phyloP scores from a whole-genome alignment of 768 basidiomycete species.

The Psilocybe cubensis region DNA sequence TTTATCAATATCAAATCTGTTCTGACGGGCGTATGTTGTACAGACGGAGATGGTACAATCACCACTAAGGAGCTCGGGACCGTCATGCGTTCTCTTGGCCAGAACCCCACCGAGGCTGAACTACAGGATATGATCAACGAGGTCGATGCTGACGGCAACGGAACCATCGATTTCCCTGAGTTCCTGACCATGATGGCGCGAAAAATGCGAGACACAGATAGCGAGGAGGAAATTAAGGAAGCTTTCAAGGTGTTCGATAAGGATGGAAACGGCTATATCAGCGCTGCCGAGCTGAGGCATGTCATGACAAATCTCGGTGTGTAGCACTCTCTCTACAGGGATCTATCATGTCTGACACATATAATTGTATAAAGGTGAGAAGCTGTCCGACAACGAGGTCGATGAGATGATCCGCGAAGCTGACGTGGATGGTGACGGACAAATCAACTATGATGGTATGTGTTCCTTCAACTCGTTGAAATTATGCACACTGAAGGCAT shows the following conservation, averaged over 20 bases:
- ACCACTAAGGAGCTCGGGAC: slow-evolving; percentile 51
- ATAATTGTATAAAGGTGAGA: slow-evolving; percentile 66
- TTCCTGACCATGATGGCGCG: slow-evolving; percentile 51
- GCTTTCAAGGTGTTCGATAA: slow-evolving; percentile 84
- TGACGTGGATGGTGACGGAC: slow-evolving; percentile 93
- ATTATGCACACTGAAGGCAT: not conserved
- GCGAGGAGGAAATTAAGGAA: slow-evolving; percentile 50
- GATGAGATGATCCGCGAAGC: slow-evolving; percentile 98
- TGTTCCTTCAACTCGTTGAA: not conserved
- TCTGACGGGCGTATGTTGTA: slow-evolving; percentile 14
- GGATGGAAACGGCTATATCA: slow-evolving; percentile 93
- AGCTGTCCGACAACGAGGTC: slow-evolving; percentile 84
- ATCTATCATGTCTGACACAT: not conserved
- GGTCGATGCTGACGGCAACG: slow-evolving; percentile 47
- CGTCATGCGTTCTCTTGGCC: slow-evolving; percentile 53
- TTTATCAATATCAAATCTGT: not conserved
- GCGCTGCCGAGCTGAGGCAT: slow-evolving; percentile 85
- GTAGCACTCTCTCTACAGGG: slow-evolving; percentile 22
- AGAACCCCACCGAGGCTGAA: slow-evolving; percentile 51
- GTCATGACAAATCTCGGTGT: slow-evolving; percentile 93
- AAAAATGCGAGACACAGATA: slow-evolving; percentile 41
- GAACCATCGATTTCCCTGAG: slow-evolving; percentile 51
- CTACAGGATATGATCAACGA: slow-evolving; percentile 54
- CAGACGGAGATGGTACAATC: slow-evolving; percentile 55
- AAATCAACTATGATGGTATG: slow-evolving; percentile 64